Evolutionary conservation across 805 yeast species (phyloP).

Genomic region (Starmera pachycereana): DNA sequence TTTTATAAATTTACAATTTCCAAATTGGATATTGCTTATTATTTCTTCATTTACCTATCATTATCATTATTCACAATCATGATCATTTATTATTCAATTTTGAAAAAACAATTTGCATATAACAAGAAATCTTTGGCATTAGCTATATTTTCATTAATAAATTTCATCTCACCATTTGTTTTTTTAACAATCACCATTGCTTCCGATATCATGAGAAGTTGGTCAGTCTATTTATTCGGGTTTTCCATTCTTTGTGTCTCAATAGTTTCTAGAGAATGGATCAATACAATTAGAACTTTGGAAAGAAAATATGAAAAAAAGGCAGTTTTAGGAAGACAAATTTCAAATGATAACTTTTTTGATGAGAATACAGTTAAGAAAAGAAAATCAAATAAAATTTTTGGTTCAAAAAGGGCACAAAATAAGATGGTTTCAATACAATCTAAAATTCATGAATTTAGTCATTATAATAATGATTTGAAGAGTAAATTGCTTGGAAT

Average conservation of each 20-base stretch:
- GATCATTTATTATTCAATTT: conserved; percentile 27
- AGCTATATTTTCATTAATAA: conserved; percentile 32
- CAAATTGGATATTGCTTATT: conserved; percentile 5
- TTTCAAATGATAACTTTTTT: conserved; percentile 33
- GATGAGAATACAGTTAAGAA: background rate
- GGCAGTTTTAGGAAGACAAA: conserved; percentile 55
- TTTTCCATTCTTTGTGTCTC: conserved; percentile 39
- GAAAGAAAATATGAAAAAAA: conserved; percentile 40
- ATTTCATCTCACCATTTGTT: conserved; percentile 27
- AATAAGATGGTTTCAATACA: too few species aligned
- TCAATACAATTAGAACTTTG: conserved; percentile 39
- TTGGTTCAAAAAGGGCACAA: too few species aligned
- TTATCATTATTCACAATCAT: conserved; percentile 21
- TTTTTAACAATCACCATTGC: conserved; percentile 27
- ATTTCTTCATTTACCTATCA: conserved; percentile 20
- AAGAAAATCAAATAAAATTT: too few species aligned
- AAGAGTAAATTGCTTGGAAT: too few species aligned
- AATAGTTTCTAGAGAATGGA: conserved; percentile 59
- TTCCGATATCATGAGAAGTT: conserved; percentile 31
- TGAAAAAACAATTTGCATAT: conserved; percentile 34
- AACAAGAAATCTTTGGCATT: conserved; percentile 36
- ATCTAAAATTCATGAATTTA: too few species aligned
- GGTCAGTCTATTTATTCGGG: conserved; percentile 37
- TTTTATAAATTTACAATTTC: too few species aligned
- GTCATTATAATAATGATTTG: too few species aligned